These are phyloP conservation scores for Claviceps pazoutovae DNA, from an alignment of 2,329 filamentous ascomycete genomes.

Conservation along the genomic window DNA sequence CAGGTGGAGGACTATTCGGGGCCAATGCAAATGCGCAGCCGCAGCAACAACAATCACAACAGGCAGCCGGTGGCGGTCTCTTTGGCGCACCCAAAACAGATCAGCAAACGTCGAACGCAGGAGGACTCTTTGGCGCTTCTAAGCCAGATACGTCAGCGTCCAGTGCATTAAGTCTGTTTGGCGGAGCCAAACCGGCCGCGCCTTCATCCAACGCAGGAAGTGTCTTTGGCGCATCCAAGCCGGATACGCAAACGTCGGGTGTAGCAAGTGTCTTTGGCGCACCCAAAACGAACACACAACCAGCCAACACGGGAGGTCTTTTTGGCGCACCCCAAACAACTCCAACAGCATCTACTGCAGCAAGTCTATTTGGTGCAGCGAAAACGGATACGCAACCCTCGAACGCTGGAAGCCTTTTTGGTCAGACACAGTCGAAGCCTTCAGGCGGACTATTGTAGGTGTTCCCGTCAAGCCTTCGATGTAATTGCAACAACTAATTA, in stretches of 20 bases:
- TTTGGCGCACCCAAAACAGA: slow-evolving; percentile 14
- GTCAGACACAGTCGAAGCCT: slow-evolving; percentile 21
- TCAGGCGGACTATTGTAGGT: slow-evolving; percentile 20
- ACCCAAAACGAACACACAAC: slow-evolving; percentile 8
- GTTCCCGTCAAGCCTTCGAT: not conserved
- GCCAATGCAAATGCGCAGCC: slow-evolving; percentile 11
- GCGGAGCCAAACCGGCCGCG: slow-evolving; percentile 10
- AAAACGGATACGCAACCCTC: slow-evolving; percentile 9
- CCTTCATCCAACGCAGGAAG: slow-evolving; percentile 12
- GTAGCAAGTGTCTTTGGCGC: slow-evolving; percentile 17
- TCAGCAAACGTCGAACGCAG: slow-evolving; percentile 7
- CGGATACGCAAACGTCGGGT: slow-evolving; percentile 9
- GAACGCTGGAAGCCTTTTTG: slow-evolving; percentile 15
- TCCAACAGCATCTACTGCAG: slow-evolving; percentile 9
- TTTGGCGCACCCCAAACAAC: slow-evolving; percentile 15
- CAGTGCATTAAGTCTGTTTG: slow-evolving; percentile 14
- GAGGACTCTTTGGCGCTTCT: slow-evolving; percentile 5
- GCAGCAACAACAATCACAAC: slow-evolving; percentile 14
- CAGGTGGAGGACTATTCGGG: slow-evolving; percentile 19
- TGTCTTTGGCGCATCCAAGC: slow-evolving; percentile 15
- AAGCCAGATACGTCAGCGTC: too few relatives aligned
- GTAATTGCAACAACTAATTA: not conserved
- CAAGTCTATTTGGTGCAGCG: slow-evolving; percentile 17
- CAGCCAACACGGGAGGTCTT: slow-evolving; percentile 14
- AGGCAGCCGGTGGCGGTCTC: slow-evolving; percentile 16